These are phyloP conservation scores for Lotmaria passim DNA, from an alignment of 208 protist genomes.

Conservation along the genomic window DNA sequence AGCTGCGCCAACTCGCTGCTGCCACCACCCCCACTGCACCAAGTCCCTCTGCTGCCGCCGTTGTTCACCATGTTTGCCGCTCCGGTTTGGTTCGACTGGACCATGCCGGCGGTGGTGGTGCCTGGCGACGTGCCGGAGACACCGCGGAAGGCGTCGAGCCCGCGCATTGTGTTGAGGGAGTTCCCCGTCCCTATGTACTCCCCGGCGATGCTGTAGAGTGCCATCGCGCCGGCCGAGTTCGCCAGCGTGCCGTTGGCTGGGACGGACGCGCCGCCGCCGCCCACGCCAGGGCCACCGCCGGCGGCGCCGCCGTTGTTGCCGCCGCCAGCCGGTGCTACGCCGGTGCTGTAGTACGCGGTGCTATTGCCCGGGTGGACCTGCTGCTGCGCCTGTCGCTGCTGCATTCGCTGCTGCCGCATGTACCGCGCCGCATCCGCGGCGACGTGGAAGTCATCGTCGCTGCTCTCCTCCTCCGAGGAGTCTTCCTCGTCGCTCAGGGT, in stretches of 20 bases:
- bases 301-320: background rate
- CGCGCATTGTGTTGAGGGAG: slow-evolving; percentile 20
- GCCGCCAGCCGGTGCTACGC: background rate
- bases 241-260: slow-evolving; percentile 18
- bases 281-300: slow-evolving; percentile 3
- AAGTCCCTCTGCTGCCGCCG: background rate
- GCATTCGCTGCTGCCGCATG: slow-evolving; percentile 30
- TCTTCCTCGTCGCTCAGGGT: slow-evolving; percentile 41
- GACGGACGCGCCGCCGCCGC: slow-evolving; percentile 18
- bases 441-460: slow-evolving; percentile 41
- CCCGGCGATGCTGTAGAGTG: slow-evolving; percentile 25
- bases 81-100: background rate
- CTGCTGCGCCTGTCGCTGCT: slow-evolving; percentile 28
- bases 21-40: slow-evolving; percentile 1
- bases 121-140: slow-evolving; percentile 19
- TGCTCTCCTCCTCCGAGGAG: slow-evolving; percentile 49
- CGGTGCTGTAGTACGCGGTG: slow-evolving; percentile 19
- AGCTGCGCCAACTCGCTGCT: slow-evolving; percentile 8
- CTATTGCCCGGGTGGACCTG: slow-evolving; percentile 12
- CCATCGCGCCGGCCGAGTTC: slow-evolving; percentile 21
- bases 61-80: slow-evolving; percentile 4
- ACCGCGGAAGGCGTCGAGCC: slow-evolving; percentile 19
- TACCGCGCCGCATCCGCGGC: slow-evolving; percentile 34
- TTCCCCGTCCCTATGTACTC: slow-evolving; percentile 30
- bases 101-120: slow-evolving; percentile 1